Base-by-base conservation (phyloP, 225 moss, liverwort and hornwort species). In the Climacium dendroides region DNA sequence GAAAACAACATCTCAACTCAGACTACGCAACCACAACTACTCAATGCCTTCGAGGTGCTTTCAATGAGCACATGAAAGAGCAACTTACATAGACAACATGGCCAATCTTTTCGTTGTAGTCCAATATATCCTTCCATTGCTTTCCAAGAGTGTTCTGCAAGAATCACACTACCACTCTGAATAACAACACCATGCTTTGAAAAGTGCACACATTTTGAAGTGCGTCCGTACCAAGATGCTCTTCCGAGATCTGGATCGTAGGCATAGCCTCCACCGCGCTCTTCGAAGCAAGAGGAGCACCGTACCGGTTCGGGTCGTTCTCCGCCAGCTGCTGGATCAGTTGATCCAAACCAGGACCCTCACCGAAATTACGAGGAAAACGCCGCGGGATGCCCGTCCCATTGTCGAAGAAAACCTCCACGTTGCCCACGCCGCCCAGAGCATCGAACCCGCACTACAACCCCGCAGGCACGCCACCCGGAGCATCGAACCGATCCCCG, bases 311-410 rank as follows among this genome's bases (percentile, higher is more conserved):
- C 39, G 98, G 97, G 80, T 98, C 98, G 82, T 96, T 98, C 80
- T 98, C 98, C 80, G 98, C 98, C 83, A 98, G 93, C 95, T 98
- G 98, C 89, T 98, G 98, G 80, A 98, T 98, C 84, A 98, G 92
- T 91, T 97, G 98, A 91, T 98, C 98, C 87, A 98, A 87, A 79
- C 98, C 98, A 32, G 98, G 98, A 66, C 98, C 98, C 89, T 98
- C 98, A 17, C 98, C 98, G 60, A 98, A 94, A 85, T 98, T 98
- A 9, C 98, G 97, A 26, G 98, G 98, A 83, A 98, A 92, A 58
- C 97, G 89, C 10, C 98, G 91, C 7, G 96, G 95, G 37, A 90
- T 92, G 13, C 97, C 97, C 9, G 95, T 96, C 34, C 98, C 98
- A 81, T 97, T 98, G 86, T 97, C 97, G 84, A 98, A 97, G 83